Percentiles rank a stretch among this genome's conserved stretches.
Evolutionary conservation across 2,329 filamentous ascomycete genomes (phyloP).

Genomic region (Aspergillus ochraceoroseus): DNA sequence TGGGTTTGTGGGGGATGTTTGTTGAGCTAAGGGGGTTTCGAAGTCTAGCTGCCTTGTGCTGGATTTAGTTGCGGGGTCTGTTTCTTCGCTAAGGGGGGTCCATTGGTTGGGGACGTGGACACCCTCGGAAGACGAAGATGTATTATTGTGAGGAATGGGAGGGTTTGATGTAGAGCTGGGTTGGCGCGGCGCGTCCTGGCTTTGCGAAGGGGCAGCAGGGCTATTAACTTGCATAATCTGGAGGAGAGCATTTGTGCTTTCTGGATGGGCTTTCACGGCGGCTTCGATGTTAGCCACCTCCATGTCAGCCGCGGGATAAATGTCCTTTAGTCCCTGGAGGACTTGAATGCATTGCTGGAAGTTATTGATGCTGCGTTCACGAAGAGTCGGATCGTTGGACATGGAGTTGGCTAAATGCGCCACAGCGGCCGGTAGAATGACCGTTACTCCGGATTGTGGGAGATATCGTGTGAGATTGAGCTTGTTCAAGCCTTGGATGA

Average conservation of each 20-base stretch:
- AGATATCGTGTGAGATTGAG: constrained; percentile 68
- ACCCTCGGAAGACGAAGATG: constrained; percentile 6
- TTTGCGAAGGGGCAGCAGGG: constrained; percentile 11
- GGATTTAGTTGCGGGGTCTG: not conserved
- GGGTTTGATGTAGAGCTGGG: constrained; percentile 17
- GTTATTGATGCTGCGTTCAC: constrained; percentile 65
- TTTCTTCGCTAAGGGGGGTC: constrained; percentile 12
- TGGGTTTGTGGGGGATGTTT: constrained; percentile 1
- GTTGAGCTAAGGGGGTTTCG: not conserved
- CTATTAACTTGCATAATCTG: constrained; percentile 32
- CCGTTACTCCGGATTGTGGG: constrained; percentile 79
- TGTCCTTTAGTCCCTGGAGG: constrained; percentile 74
- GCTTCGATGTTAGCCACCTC: constrained; percentile 43
- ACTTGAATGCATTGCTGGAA: constrained; percentile 83
- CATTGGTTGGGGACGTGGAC: constrained; percentile 11
- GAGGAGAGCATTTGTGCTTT: constrained; percentile 28
- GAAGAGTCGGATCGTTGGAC: constrained; percentile 63
- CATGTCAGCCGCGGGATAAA: constrained; percentile 81
- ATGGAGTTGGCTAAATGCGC: constrained; percentile 85
- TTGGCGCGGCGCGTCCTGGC: constrained; percentile 8
- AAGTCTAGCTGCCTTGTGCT: constrained; percentile 4
- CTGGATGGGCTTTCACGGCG: constrained; percentile 31
- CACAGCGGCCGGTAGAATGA: constrained; percentile 80
- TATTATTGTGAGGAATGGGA: constrained; percentile 4
- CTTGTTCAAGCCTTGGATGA: constrained; percentile 67